Evolutionary conservation across 345 rosid species (phyloP).

Genomic region (Eucalyptus brandiana): DNA sequence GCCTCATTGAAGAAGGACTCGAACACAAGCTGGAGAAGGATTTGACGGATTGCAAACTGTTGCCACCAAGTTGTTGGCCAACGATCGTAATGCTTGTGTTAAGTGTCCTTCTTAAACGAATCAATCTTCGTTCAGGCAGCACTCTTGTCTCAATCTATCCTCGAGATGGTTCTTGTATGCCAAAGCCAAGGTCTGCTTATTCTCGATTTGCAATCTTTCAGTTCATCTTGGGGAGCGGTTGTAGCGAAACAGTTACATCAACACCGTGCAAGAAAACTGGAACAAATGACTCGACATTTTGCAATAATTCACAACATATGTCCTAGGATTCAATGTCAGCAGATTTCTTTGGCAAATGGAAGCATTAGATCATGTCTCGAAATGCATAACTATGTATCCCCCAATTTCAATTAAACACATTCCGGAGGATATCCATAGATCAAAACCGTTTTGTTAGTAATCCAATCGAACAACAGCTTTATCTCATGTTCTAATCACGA

Average conservation of each 20-base stretch:
- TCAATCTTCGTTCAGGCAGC: background rate
- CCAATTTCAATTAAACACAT: background rate
- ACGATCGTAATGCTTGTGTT: background rate
- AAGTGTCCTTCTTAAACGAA: background rate
- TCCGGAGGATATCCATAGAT: background rate
- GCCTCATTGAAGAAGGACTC: background rate
- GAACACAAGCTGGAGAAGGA: background rate
- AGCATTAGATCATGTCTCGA: background rate
- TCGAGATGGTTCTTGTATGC: constrained; percentile 18
- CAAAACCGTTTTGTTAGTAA: background rate
- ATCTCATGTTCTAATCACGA: background rate
- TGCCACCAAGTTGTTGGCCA: constrained; percentile 53
- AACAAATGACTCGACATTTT: background rate
- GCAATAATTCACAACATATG: background rate
- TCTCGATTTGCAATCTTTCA: background rate
- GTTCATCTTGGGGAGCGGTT: constrained; percentile 10
- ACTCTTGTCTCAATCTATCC: constrained; percentile 8
- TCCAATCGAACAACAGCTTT: background rate
- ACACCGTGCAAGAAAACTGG: background rate
- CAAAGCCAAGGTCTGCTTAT: constrained; percentile 12
- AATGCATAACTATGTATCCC: background rate
- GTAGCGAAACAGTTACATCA: background rate
- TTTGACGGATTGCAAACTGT: constrained; percentile 20
- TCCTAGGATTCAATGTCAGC: background rate
- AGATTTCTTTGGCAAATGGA: background rate